Conservation (phyloP, 1,284 basidiomycete species). For the Ganoderma meredithae region DNA sequence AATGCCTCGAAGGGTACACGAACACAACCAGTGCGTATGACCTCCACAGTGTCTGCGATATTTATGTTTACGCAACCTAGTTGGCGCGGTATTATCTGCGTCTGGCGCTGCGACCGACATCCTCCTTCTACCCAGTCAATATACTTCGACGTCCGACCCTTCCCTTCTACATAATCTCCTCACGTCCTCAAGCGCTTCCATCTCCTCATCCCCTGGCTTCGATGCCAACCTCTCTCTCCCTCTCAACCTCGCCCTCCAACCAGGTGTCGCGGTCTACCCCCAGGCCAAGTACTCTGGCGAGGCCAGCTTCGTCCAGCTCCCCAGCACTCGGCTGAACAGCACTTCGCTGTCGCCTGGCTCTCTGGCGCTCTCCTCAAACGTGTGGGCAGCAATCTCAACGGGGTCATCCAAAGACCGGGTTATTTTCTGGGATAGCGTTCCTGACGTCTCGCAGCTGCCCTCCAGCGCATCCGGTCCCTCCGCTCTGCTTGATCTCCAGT, state of each 20-base stretch:
- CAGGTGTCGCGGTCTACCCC: constrained; percentile 70
- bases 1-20: constrained; percentile 79
- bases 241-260: constrained; percentile 65
- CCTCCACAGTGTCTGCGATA: constrained; percentile 3
- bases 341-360: constrained; percentile 64
- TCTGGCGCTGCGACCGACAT: constrained; percentile 58
- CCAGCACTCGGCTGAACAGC: constrained; percentile 52
- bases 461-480: constrained; percentile 48
- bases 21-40: constrained; percentile 68
- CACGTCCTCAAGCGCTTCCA: constrained; percentile 64
- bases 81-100: constrained; percentile 69
- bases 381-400: constrained; percentile 70
- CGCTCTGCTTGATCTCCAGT: constrained; percentile 72
- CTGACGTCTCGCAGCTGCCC: constrained; percentile 76
- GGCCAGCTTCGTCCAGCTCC: constrained; percentile 63
- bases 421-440: constrained; percentile 79
- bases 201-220: constrained; percentile 69
- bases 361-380: constrained; percentile 66
- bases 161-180: constrained; percentile 72
- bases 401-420: constrained; percentile 58
- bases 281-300: constrained; percentile 68
- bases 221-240: constrained; percentile 64
- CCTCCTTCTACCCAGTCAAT: constrained; percentile 77
- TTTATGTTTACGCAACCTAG: constrained; percentile 46
- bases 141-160: constrained; percentile 73